Evolutionary conservation across 1,284 basidiomycete genomes (phyloP), one percentile per base, ranked within the genome.

Genomic region (Ustilago sp.): DNA sequence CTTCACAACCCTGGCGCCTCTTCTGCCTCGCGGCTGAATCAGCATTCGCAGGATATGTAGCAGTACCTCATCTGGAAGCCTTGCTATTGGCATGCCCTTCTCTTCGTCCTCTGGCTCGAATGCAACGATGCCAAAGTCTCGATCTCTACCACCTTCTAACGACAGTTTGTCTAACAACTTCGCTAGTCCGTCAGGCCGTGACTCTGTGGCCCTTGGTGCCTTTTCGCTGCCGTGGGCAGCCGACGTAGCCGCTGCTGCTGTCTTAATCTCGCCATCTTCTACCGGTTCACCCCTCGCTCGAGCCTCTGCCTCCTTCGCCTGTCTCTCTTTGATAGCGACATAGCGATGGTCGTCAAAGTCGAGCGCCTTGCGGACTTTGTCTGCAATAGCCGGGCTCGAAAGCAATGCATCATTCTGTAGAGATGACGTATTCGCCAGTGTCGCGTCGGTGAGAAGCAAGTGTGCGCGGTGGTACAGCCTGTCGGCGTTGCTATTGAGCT

Each of bases 11-110:
- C 68, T 79, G n/a, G 81, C 76, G 6, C 82, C 80, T 34, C 81
- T 61, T 43, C 55, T 67, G 8, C 82, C 81, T 17, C 75, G 53
- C 0, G 82, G 81, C 15, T 59, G 61, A 17, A 74, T 77, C 39
- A 83, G 56, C 60, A 78, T 69, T 28, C 57, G 41, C 4, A 83
- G 55, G 36, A 85, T 78, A 47, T 67, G 59, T 31, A 83, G 48
- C 48, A 83, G 68, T 2, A 85, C 36, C 50, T 85, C 84, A 50
- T 85, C 83, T 0, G 84, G 84, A 9, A 85, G 56, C 11, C 60
- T 71, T 6, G 66, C 70, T 15, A 77, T 68, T 7, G 68, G 69
- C 60, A 80, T 58, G 11, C 68, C 61, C 51, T 62, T 56, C 17
- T 80, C 76, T 36, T 79, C 80, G 59, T 85, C 81, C 51, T 68